Evolutionary conservation across 176 grass and related monocot species (phyloP), one percentile per base, ranked within the genome.

Genomic region (Tillandsia leiboldiana): DNA sequence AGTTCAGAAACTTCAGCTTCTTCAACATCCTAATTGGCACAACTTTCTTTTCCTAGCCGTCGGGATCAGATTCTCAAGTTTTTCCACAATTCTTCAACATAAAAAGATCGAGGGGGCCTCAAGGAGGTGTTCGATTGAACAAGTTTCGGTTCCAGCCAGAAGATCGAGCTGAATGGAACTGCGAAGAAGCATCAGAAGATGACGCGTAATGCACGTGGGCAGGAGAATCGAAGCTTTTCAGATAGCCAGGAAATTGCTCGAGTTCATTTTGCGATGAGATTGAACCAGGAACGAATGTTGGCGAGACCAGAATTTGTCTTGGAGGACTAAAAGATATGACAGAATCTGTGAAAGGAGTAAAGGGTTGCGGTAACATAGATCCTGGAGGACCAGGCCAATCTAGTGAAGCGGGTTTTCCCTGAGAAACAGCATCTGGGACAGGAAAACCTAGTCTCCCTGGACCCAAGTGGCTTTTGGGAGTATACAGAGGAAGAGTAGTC

Each of bases 371-470:
- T 66, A 53, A 3, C 50, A 63, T 15, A 68, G 84, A 89, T 63
- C 75, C 82, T 69, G 80, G 80, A 64, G 77, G 80, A 69, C 77
- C 77, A 17, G 47, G 61, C 80, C 83, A 81, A 65, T n/a, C 59
- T 64, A 48, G 23, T n/a, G 68, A 56, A 78, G 74, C 70, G 72
- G 12, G 22, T 70, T 27, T 14, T 53, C 49, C 50, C n/a, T 56
- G 50, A 5, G 51, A 8, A 80, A 49, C 15, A 70, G 57, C 54
- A 61, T 65, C 51, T 33, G 70, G 69, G 47, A 68, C 50, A 75
- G 63, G 63, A 66, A 72, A 75, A 10, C 29, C 51, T 50, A 71
- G 73, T 65, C 68, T 77, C 24, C 73, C 70, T 33, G 33, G 56
- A 54, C 67, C 49, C 48, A 64, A 76, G 59, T 42, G 22, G 33